Evolutionary conservation across 345 rosid species (phyloP), one percentile per base, ranked within the genome.

Genomic region (Salix exigua): DNA sequence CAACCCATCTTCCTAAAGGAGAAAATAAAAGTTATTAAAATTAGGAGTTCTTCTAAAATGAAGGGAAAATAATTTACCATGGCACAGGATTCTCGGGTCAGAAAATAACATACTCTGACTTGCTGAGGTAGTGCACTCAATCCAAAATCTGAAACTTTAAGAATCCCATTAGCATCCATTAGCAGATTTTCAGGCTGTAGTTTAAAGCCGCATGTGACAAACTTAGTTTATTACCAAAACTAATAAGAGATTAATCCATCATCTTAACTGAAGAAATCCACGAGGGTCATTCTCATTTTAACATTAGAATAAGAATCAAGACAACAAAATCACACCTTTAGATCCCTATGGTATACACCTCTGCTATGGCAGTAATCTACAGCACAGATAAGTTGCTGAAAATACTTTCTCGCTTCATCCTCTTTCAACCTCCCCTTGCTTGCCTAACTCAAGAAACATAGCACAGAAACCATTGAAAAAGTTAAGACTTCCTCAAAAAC

Each of bases 41-140:
- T 68, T 42, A 69, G 74, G 51, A 67, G 44, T 23, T 50, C 40
- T 61, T 72, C 71, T 23, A 26, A 11, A 58, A 58, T 58, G 63
- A 55, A n/a, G 62, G 13, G 6, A 23, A 9, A 58, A 10, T 58
- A 58, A 10, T 58, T 23, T 6, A 58, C 25, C 28, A 9, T 58
- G 0, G 28, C 14, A 12, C 28, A 38, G 31, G 14, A 25, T 51
- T 35, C 6, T 40, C 23, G 4, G 21, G 53, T 50, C 35, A 72
- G 76, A 73, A 77, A 18, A 50, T 63, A 48, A 79, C 97, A 90
- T 77, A 96, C 98, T 74, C 97, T 91, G 85, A 96, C 97, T 94
- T 96, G 99, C 80, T 96, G 99, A 80, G 98, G 98, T 33, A 96
- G 83, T 48, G 99, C 99, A 79, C 99, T 96, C 82, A 96, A 84